phyloP scores from a whole-genome alignment of 2,329 filamentous ascomycete species.

The Magnaporthiopsis poae region DNA sequence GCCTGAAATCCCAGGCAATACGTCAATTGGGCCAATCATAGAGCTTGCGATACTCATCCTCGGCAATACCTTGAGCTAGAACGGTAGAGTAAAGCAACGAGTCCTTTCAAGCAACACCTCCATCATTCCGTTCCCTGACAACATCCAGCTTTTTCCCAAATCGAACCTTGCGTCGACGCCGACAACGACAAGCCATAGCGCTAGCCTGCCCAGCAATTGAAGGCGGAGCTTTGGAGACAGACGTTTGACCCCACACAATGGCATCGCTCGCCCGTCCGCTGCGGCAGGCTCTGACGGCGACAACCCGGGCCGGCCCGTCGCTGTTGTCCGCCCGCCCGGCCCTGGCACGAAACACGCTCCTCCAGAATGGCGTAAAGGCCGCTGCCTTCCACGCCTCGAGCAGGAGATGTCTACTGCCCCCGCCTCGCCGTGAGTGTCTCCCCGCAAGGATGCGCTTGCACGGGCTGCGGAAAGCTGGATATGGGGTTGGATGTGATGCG shows the following conservation, averaged over 20 bases:
- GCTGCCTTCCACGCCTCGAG: conserved; percentile 81
- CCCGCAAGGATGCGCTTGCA: background rate
- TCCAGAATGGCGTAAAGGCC: conserved; percentile 40
- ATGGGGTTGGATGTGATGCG: conserved; percentile 7
- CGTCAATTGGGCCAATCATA: conserved; percentile 31
- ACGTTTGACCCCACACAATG: conserved; percentile 29
- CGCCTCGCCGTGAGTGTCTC: conserved; percentile 64
- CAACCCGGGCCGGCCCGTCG: conserved; percentile 29
- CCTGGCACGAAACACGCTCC: conserved; percentile 18
- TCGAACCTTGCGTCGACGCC: background rate
- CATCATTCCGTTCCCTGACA: background rate
- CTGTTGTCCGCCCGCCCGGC: conserved; percentile 21
- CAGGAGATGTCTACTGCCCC: conserved; percentile 66
- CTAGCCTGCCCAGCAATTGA: background rate
- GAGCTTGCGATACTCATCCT: conserved; percentile 37
- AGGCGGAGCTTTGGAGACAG: background rate
- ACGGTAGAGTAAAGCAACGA: background rate
- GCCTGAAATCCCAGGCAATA: conserved; percentile 1
- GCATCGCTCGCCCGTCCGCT: conserved; percentile 49
- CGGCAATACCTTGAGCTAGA: conserved; percentile 31
- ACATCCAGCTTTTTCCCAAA: background rate
- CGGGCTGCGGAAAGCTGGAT: background rate
- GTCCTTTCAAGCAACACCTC: background rate
- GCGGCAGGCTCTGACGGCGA: conserved; percentile 33
- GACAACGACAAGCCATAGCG: background rate